A percentile compares a stretch with the other conserved stretches of the same genome.
These are phyloP conservation scores for Lasiosphaeria ovina DNA, from an alignment of 495 filamentous ascomycete genomes.

Conservation along the genomic window DNA sequence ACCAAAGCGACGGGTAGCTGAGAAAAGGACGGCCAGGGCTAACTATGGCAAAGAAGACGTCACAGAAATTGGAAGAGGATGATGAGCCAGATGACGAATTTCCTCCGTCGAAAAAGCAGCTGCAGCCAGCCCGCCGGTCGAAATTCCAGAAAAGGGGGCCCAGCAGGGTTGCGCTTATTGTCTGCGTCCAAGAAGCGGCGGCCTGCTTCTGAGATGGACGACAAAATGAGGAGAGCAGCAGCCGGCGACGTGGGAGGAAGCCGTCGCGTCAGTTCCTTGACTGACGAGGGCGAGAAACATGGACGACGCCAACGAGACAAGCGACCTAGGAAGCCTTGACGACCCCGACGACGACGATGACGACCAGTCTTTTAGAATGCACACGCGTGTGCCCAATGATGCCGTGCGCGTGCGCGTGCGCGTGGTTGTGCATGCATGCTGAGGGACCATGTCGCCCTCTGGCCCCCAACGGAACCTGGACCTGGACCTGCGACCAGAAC, in stretches of 20 bases:
- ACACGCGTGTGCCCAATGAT: constrained; percentile 18
- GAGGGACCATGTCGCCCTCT: constrained; percentile 46
- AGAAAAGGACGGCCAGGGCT: constrained; percentile 25
- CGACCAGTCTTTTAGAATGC: not conserved
- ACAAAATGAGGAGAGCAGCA: constrained; percentile 25
- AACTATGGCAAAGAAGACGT: constrained; percentile 11
- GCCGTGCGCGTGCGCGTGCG: constrained; percentile 38
- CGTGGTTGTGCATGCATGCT: no score
- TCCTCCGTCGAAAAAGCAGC: constrained; percentile 2
- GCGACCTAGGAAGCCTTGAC: constrained; percentile 21
- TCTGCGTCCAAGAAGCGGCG: constrained; percentile 36
- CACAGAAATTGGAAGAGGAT: constrained; percentile 6
- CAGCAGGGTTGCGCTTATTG: constrained; percentile 30
- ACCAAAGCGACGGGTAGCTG: constrained; percentile 33
- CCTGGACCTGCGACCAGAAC: constrained; percentile 68
- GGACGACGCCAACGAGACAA: not conserved
- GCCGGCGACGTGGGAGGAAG: constrained; percentile 19
- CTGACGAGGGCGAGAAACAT: constrained; percentile 18
- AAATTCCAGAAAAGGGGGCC: constrained; percentile 31
- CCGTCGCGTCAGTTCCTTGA: constrained; percentile 22
- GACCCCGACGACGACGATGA: constrained; percentile 29
- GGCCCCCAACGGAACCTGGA: constrained; percentile 61
- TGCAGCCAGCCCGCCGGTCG: constrained; percentile 24
- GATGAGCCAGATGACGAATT: constrained; percentile 17
- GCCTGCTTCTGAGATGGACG: constrained; percentile 35